A percentile compares a stretch with the other conserved stretches of the same genome.
Evolutionary conservation across 2,329 filamentous ascomycete species (phyloP).

Genomic region (Arthrobotrys megalospora): DNA sequence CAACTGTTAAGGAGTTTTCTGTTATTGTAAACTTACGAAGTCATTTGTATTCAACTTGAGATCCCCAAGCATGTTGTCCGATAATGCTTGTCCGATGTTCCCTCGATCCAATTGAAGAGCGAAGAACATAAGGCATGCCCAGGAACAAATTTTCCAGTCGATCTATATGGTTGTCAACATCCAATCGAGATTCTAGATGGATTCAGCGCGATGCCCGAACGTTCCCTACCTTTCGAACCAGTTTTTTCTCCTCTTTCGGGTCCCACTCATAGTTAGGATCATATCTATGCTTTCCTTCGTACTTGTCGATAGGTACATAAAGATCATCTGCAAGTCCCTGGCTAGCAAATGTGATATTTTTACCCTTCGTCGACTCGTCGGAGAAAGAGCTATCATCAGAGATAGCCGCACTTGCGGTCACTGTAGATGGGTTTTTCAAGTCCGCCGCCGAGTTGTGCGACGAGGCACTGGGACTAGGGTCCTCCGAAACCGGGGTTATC

Average conservation of each 20-base stretch:
- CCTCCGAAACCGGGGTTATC: conserved; percentile 36
- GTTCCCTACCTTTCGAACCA: conserved; percentile 71
- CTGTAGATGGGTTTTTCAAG: conserved; percentile 39
- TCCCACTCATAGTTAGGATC: conserved; percentile 74
- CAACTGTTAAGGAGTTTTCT: neutral
- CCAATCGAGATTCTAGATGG: neutral
- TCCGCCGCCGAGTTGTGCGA: conserved; percentile 26
- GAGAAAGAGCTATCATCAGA: conserved; percentile 47
- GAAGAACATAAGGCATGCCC: conserved; percentile 75
- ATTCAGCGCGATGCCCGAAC: neutral
- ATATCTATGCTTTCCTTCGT: conserved; percentile 75
- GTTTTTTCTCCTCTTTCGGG: conserved; percentile 72
- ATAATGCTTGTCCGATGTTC: conserved; percentile 75
- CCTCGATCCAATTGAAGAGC: conserved; percentile 76
- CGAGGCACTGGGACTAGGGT: neutral
- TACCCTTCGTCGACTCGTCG: conserved; percentile 30
- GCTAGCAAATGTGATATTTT: conserved; percentile 64
- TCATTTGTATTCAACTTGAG: conserved; percentile 70
- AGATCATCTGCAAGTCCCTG: conserved; percentile 66
- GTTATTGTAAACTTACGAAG: conserved; percentile 67
- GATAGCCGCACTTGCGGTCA: neutral
- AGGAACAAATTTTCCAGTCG: conserved; percentile 68
- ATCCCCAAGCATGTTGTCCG: conserved; percentile 75
- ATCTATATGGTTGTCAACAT: conserved; percentile 60
- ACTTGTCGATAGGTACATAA: conserved; percentile 72